Evolutionary conservation across 148 eudicot species (phyloP).

Genomic region (Nepenthes mirabilis): DNA sequence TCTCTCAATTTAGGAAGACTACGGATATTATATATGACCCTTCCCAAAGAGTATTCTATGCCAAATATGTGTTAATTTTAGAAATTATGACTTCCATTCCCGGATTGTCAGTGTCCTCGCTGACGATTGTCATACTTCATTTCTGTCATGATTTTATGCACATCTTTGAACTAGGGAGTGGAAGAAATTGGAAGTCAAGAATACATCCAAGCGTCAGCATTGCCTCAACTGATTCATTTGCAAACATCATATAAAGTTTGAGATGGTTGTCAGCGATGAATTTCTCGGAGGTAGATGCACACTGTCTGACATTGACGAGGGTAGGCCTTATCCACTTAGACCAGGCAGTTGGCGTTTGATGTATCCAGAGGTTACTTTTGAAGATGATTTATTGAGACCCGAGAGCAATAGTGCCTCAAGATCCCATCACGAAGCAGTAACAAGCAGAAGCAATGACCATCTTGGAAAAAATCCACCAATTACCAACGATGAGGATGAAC

Average conservation of each 20-base stretch:
- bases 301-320: background rate
- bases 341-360: constrained; percentile 10
- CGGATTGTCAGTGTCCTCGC: no score
- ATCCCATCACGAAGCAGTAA: background rate
- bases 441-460: background rate
- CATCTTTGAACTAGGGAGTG: background rate
- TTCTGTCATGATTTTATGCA: background rate
- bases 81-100: no score
- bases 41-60: no score
- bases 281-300: background rate
- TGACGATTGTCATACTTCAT: no score
- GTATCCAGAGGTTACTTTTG: constrained; percentile 13
- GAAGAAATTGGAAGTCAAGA: background rate
- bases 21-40: no score
- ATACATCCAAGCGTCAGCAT: background rate
- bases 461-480: background rate
- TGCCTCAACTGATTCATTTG: constrained; percentile 2
- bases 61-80: no score
- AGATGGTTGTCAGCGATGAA: constrained; percentile 13
- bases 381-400: background rate
- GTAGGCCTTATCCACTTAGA: background rate
- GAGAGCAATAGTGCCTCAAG: background rate
- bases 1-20: no score
- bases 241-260: background rate
- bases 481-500: constrained; percentile 3